These are phyloP conservation scores for Kandelia obovata DNA, from an alignment of 345 rosid species.

Conservation along the genomic window DNA sequence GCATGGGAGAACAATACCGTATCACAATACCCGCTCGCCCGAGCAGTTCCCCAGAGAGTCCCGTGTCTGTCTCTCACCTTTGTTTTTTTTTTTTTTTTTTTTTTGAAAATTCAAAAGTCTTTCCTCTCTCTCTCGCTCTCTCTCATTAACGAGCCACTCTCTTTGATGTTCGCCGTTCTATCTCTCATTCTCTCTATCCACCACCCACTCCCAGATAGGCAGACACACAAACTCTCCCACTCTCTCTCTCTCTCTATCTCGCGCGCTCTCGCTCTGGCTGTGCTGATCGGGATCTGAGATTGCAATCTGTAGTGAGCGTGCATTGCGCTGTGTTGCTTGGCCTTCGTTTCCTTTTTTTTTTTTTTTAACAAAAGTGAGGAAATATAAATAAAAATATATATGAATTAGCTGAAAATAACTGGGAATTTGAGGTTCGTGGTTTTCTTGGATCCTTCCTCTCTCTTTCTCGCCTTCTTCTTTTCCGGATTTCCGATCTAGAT, in stretches of 20 bases:
- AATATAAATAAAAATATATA: not conserved
- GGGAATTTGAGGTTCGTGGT: not conserved
- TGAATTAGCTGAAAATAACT: not conserved
- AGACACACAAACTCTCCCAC: not conserved
- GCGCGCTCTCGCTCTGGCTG: too few relatives aligned
- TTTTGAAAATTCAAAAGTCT: conserved; percentile 70
- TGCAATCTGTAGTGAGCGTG: too few relatives aligned
- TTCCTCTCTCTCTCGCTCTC: not conserved
- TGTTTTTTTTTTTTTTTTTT: not conserved
- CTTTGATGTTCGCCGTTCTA: not conserved
- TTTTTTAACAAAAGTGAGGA: conserved; percentile 16
- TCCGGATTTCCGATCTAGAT: conserved; percentile 34
- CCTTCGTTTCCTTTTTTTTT: too few relatives aligned
- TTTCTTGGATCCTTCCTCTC: conserved; percentile 29
- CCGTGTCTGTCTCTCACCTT: conserved; percentile 13
- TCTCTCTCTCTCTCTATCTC: too few relatives aligned
- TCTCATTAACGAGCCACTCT: not conserved
- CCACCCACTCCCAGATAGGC: not conserved
- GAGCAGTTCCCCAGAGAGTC: conserved; percentile 17
- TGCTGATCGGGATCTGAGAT: too few relatives aligned
- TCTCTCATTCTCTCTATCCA: not conserved
- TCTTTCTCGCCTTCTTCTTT: conserved; percentile 12
- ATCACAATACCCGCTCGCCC: conserved; percentile 27
- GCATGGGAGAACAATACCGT: too few relatives aligned
- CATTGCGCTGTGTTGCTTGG: conserved; percentile 5